Evolutionary conservation across 805 yeast species (phyloP).

Genomic region (Gaillardinia entomophila): DNA sequence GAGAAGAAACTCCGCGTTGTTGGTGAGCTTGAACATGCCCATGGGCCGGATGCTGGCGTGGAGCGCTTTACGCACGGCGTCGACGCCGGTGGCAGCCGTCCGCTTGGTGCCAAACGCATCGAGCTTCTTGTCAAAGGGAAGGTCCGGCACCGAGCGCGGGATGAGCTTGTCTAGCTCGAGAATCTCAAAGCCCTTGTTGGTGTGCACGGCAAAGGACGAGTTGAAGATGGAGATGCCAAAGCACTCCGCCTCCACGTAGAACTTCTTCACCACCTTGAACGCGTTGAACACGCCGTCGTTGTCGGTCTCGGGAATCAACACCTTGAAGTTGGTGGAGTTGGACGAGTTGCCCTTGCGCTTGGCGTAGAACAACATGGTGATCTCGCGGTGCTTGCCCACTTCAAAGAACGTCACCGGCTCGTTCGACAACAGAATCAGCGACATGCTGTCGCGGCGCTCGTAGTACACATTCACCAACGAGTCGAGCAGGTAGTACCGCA

Average conservation of each 20-base stretch:
- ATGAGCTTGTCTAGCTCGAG: slow-evolving; percentile 53
- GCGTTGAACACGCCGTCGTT: slow-evolving; percentile 42
- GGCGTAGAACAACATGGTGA: slow-evolving; percentile 52
- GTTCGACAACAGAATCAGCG: slow-evolving; percentile 45
- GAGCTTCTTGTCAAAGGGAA: slow-evolving; percentile 21
- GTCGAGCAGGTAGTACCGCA: slow-evolving; percentile 60
- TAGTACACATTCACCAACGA: slow-evolving; percentile 56
- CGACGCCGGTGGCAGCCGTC: slow-evolving; percentile 17
- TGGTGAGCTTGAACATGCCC: slow-evolving; percentile 57
- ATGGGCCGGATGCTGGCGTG: slow-evolving; percentile 45
- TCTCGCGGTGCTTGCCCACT: slow-evolving; percentile 63
- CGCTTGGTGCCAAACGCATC: slow-evolving; percentile 26
- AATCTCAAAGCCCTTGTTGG: slow-evolving; percentile 62
- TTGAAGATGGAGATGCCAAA: slow-evolving; percentile 58
- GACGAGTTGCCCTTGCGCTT: slow-evolving; percentile 45
- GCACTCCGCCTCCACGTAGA: slow-evolving; percentile 52
- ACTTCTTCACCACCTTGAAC: slow-evolving; percentile 35
- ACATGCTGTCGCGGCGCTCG: slow-evolving; percentile 29
- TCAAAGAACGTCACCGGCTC: slow-evolving; percentile 53
- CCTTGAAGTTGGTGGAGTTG: slow-evolving; percentile 47
- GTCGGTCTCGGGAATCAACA: slow-evolving; percentile 51
- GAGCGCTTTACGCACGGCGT: slow-evolving; percentile 34
- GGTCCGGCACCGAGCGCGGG: slow-evolving; percentile 54
- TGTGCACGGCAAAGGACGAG: slow-evolving; percentile 60
- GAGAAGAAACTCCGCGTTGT: slow-evolving; percentile 48